These are phyloP conservation scores for Xylaria grammica DNA, from an alignment of 495 filamentous ascomycete species.

Conservation along the genomic window DNA sequence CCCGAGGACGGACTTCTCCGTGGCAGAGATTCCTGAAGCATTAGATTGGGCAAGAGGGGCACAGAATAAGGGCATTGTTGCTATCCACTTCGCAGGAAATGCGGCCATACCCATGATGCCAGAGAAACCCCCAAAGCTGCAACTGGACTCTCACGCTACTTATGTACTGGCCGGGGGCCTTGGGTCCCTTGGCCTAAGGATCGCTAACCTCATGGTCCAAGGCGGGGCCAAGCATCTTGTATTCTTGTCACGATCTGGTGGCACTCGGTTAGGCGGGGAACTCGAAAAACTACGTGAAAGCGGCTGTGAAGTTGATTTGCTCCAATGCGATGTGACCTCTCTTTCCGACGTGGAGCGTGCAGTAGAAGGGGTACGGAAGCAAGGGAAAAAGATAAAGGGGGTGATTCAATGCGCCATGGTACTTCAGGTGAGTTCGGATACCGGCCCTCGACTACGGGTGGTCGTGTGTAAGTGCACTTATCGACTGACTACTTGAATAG, in stretches of 20 bases:
- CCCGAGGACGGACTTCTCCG: constrained; percentile 41
- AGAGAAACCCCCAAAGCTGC: constrained; percentile 8
- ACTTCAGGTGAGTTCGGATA: constrained; percentile 7
- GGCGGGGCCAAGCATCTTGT: constrained; percentile 57
- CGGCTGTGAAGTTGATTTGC: constrained; percentile 21
- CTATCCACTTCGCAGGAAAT: not conserved
- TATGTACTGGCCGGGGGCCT: constrained; percentile 60
- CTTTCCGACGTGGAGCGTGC: constrained; percentile 3
- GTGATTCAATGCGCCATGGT: constrained; percentile 21
- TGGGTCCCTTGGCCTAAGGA: constrained; percentile 56
- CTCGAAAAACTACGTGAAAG: constrained; percentile 12
- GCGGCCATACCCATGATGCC: constrained; percentile 20
- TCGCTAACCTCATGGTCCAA: constrained; percentile 52
- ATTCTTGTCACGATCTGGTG: constrained; percentile 54
- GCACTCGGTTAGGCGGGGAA: not conserved
- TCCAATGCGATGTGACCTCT: constrained; percentile 40
- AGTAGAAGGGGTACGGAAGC: constrained; percentile 8
- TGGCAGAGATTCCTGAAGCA: constrained; percentile 49
- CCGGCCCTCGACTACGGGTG: constrained; percentile 22
- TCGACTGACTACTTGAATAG: not conserved
- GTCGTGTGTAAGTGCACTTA: not conserved
- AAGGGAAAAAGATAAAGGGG: constrained; percentile 1
- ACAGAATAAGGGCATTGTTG: constrained; percentile 35
- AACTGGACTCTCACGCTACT: constrained; percentile 36
- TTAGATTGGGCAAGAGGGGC: constrained; percentile 51